Base-by-base conservation (phyloP, 345 rosid species). In the Gossypium sturtianum region DNA sequence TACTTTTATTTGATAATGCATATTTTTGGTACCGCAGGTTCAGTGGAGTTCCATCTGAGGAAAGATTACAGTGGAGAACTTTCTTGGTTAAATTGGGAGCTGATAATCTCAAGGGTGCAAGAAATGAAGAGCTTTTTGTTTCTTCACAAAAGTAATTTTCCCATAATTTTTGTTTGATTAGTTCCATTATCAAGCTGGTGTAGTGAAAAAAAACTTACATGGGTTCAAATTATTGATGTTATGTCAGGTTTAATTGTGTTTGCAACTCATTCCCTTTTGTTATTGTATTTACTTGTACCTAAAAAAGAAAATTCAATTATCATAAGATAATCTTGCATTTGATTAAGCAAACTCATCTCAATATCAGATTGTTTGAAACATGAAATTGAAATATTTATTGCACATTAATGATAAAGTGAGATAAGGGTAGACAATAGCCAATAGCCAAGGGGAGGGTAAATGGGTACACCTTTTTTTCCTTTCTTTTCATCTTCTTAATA, bases 61-160 rank as follows among this genome's bases (percentile, higher is more conserved):
- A 92, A 77, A 83, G 93, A 41, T 80, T 92, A 6, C 94, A 89
- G 70, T 92, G 98, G 93, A 80, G 97, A 77, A 82, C 97, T 43
- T 92, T 92, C 89, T 77, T 94, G 75, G 91, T 94, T 9, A 94
- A 92, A 83, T 78, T 89, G 68, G 97, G 97, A 77, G 91, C 90
- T 1, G 95, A 92, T 75, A 94, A 94, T 80, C 97, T 94, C 71
- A 84, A 82, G 76, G 93, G 97, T 67, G 86, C 86, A n/a, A 92
- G 89, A 62, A 92, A 92, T 80, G 97, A 90, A 81, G 98, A 92
- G 81, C 97, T 92, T 10, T 90, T 92, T 54, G 70, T 65, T 65
- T 27, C 70, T 65, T 65, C 70, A 12, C 52, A 65, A 47, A 65
- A 65, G 52, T 65, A 13, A 9, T 56, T 69, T 9, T 16, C 17